Conservation (phyloP, 140 eudicot species). For the Senecio squalidus region DNA sequence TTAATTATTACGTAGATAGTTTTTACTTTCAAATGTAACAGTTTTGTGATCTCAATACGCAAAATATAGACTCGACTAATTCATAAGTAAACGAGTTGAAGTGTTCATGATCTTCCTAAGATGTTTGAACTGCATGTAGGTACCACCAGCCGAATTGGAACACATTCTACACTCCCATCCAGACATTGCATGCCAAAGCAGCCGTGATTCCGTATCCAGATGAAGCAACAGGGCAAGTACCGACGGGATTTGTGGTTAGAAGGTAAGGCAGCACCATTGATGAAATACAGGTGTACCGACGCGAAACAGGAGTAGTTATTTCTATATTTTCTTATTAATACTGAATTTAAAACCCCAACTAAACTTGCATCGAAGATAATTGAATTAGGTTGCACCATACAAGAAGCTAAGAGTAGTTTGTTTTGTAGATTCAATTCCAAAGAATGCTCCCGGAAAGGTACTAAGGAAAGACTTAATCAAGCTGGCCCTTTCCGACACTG, state of each 20-base stretch:
- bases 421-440: slow-evolving; percentile 49
- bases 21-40: no score
- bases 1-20: no score
- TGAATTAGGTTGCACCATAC: slow-evolving; percentile 60
- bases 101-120: background rate
- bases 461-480: slow-evolving; percentile 57
- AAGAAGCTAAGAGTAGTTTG: slow-evolving; percentile 49
- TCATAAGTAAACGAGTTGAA: background rate
- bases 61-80: no score
- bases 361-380: background rate
- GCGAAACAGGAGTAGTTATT: slow-evolving; percentile 49
- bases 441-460: slow-evolving; percentile 58
- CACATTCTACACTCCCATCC: slow-evolving; percentile 60
- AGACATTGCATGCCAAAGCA: slow-evolving; percentile 54
- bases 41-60: no score
- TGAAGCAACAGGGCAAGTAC: slow-evolving; percentile 65
- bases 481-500: slow-evolving; percentile 33
- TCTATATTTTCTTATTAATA: background rate
- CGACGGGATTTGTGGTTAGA: slow-evolving; percentile 68
- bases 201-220: slow-evolving; percentile 83
- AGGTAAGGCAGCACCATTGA: slow-evolving; percentile 42
- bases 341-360: background rate
- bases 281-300: slow-evolving; percentile 40
- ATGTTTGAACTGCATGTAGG: slow-evolving; percentile 24
- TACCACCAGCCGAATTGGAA: slow-evolving; percentile 74